Conservation (phyloP, 305 asterid genomes). For the Lippia alba region DNA sequence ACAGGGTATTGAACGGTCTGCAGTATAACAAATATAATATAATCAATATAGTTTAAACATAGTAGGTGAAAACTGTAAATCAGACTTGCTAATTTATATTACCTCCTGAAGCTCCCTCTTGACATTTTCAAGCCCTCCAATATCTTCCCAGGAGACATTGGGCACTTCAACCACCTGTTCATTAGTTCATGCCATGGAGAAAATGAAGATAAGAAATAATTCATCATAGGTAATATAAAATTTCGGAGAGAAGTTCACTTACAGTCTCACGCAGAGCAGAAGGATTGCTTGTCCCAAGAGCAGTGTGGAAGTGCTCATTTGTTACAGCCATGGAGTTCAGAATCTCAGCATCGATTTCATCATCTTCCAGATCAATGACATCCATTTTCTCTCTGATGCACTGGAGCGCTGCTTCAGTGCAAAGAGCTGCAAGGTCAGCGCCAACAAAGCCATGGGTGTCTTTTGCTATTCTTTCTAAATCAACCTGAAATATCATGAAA, state of each 20-base stretch:
- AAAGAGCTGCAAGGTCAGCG: conserved; percentile 74
- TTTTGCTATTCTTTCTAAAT: conserved; percentile 60
- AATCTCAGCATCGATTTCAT: conserved; percentile 66
- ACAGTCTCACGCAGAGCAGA: conserved; percentile 64
- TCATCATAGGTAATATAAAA: background rate
- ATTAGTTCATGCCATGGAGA: conserved; percentile 1
- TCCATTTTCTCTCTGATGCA: conserved; percentile 74
- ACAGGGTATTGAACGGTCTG: conserved; percentile 64
- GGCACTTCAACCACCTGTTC: conserved; percentile 71
- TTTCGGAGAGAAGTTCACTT: conserved; percentile 39
- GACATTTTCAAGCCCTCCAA: conserved; percentile 71
- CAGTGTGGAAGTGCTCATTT: conserved; percentile 67
- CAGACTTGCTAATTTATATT: too few relatives aligned
- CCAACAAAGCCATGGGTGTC: conserved; percentile 72
- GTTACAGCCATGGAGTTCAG: conserved; percentile 68
- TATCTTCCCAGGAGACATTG: conserved; percentile 63
- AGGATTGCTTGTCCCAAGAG: conserved; percentile 68
- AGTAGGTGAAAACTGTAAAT: too few relatives aligned
- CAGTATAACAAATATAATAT: conserved; percentile 28
- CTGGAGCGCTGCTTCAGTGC: conserved; percentile 75
- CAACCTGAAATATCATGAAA: conserved; percentile 45
- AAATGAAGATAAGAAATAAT: conserved; percentile 1
- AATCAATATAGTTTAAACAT: background rate
- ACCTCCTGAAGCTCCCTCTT: conserved; percentile 80
- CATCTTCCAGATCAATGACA: conserved; percentile 69